A percentile compares a stretch with the other conserved stretches of the same genome.
These are phyloP conservation scores for Hygrophila difformis DNA, from an alignment of 257 asterid genomes.

Conservation along the genomic window DNA sequence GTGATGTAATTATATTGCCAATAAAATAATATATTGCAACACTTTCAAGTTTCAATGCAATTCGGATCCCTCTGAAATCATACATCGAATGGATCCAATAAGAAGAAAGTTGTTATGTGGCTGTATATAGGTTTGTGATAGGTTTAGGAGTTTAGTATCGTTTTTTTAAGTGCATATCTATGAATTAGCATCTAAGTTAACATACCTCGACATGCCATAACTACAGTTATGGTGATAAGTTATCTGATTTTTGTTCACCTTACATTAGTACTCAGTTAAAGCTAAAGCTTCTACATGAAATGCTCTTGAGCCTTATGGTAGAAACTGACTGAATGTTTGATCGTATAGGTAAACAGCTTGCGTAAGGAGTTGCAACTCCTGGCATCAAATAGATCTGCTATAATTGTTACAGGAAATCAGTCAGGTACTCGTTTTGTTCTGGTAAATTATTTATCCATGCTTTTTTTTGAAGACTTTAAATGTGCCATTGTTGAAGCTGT, in stretches of 20 bases:
- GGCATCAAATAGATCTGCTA: slow-evolving; percentile 54
- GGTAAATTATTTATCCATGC: background rate
- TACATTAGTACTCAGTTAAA: background rate
- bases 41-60: too few species aligned
- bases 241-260: background rate
- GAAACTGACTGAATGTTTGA: slow-evolving; percentile 10
- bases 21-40: too few species aligned
- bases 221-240: background rate
- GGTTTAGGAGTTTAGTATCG: background rate
- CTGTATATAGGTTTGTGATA: background rate
- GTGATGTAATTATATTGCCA: slow-evolving; percentile 8
- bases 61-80: too few species aligned
- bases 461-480: background rate
- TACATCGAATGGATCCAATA: too few species aligned
- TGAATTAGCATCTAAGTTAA: background rate
- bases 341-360: slow-evolving; percentile 56
- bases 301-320: background rate
- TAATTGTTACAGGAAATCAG: slow-evolving; percentile 60
- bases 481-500: slow-evolving; percentile 1
- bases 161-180: slow-evolving; percentile 2
- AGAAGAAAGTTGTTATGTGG: background rate
- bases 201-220: background rate
- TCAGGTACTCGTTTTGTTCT: slow-evolving; percentile 84
- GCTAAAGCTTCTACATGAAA: too few species aligned
- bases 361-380: slow-evolving; percentile 69